Base-by-base conservation (phyloP, 257 asterid genomes). In the Euphrasia confusa region DNA sequence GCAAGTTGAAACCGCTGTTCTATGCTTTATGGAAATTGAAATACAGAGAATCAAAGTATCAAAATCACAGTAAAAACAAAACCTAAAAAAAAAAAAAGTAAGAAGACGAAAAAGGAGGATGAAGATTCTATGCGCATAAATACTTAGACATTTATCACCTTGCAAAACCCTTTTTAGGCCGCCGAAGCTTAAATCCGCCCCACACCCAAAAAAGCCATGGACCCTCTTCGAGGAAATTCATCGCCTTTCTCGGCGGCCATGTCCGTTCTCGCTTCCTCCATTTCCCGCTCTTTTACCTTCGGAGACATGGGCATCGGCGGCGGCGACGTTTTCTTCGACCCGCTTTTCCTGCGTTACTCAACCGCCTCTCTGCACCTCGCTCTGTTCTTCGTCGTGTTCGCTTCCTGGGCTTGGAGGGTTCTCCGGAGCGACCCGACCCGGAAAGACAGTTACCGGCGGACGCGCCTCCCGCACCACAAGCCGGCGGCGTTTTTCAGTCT, bases 321-420 rank as follows among this genome's bases (percentile, higher is more conserved):
- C 42, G 47, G 33, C 48, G 75, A 69, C 68, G 72, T 59, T 18
- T 64, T 79, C 63, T 52, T 79, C 2, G 72, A 75, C 74, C 96
- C 94, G 4, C 6, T 72, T 65, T 76, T 70, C 56, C 64, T 80
- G 44, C 83, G 95, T 12, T 70, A 67, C 71, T 64, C 83, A 35
- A 82, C 92, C 26, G 76, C 63, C 60, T 75, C 75, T 32, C 10
- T 82, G 72, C 96, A 90, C 77, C 37, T 84, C 0, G 24, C 78
- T 27, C 60, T 90, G 75, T 62, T 84, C 10, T 4, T 69, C 50
- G 24, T 68, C 17, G 37, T 81, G 17, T 47, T 76, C 9, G 14
- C 69, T 24, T 67, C 56, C 27, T 90, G 94, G 83, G 67, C 72
- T 24, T 68, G 27, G 69, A 60, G 50, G 47, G 83, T 52, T 67